Conservation (phyloP, 106 monocot genomes). For the Dendrobium nobile region DNA sequence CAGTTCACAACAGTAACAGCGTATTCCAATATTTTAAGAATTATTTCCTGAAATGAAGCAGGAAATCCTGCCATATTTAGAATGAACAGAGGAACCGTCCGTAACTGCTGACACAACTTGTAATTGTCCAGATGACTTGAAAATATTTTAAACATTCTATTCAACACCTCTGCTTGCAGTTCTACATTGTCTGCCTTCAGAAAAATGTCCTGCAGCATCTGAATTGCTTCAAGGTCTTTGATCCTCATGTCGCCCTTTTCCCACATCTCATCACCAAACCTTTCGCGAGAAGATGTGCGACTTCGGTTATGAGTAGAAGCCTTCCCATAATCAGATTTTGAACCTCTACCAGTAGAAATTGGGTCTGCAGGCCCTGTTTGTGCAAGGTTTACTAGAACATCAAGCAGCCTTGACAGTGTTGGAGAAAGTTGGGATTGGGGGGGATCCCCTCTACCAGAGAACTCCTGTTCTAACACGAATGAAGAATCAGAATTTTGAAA, state of each 20-base stretch:
- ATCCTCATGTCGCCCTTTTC: slow-evolving; percentile 65
- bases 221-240: slow-evolving; percentile 94
- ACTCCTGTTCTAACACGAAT: slow-evolving; percentile 14
- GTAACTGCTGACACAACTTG: slow-evolving; percentile 78
- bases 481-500: slow-evolving; percentile 16
- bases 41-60: slow-evolving; percentile 73
- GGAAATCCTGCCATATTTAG: slow-evolving; percentile 92
- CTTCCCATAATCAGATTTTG: slow-evolving; percentile 42
- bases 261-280: slow-evolving; percentile 53
- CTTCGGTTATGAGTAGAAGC: slow-evolving; percentile 51
- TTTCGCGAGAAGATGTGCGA: slow-evolving; percentile 59
- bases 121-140: slow-evolving; percentile 97
- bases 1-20: slow-evolving; percentile 98
- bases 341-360: slow-evolving; percentile 30
- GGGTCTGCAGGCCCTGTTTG: slow-evolving; percentile 73
- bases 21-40: slow-evolving; percentile 98
- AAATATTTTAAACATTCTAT: slow-evolving; percentile 97
- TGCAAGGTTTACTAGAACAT: slow-evolving; percentile 91
- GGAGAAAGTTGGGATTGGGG: slow-evolving; percentile 65
- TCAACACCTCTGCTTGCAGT: slow-evolving; percentile 90
- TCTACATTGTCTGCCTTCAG: slow-evolving; percentile 88
- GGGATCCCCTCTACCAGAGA: slow-evolving; percentile 18
- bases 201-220: slow-evolving; percentile 99
- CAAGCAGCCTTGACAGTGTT: slow-evolving; percentile 72
- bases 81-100: slow-evolving; percentile 88